Evolutionary conservation across 1,139 yeast genomes (phyloP).

Genomic region (Nakaseomyces sp.): DNA sequence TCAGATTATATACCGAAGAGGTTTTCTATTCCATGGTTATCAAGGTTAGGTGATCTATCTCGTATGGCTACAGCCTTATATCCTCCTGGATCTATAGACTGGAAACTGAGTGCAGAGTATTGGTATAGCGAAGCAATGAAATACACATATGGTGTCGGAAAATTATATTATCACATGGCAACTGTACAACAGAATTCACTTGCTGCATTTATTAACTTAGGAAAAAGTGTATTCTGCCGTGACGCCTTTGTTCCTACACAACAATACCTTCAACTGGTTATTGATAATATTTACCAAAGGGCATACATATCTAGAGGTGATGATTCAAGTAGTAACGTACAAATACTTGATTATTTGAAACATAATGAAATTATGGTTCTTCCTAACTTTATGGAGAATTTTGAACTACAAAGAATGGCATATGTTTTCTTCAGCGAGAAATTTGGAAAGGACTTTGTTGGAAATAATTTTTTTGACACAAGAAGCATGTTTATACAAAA

Average conservation of each 20-base stretch:
- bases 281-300: constrained; percentile 69
- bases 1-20: constrained; percentile 41
- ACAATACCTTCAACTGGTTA: constrained; percentile 64
- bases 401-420: constrained; percentile 50
- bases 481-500: constrained; percentile 40
- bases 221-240: constrained; percentile 66
- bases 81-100: constrained; percentile 66
- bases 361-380: constrained; percentile 32
- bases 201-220: constrained; percentile 69
- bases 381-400: constrained; percentile 39
- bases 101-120: constrained; percentile 70
- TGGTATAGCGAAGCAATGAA: constrained; percentile 69
- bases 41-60: constrained; percentile 67
- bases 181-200: constrained; percentile 74
- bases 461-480: constrained; percentile 35
- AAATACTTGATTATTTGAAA: constrained; percentile 30
- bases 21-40: constrained; percentile 62
- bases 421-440: constrained; percentile 5
- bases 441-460: constrained; percentile 5
- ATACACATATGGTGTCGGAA: constrained; percentile 69
- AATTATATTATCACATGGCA: constrained; percentile 72
- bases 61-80: constrained; percentile 78
- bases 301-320: constrained; percentile 38
- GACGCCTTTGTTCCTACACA: constrained; percentile 79
- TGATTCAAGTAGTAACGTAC: constrained; percentile 18